These are phyloP conservation scores for Phytophthora sansomeana DNA, from an alignment of 352 stramenopile species.

Conservation along the genomic window DNA sequence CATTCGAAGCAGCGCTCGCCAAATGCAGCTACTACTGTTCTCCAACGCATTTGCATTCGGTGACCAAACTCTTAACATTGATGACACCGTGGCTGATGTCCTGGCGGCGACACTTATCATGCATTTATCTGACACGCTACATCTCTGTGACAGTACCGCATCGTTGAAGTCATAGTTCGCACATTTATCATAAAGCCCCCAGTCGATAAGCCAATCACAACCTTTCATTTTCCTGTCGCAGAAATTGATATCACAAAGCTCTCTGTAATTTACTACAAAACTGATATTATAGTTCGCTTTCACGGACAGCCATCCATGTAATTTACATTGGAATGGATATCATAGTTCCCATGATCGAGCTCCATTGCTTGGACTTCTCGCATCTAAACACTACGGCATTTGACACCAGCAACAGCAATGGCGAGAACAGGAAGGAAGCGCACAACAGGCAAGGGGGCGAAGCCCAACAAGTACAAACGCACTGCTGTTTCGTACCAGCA, in stretches of 20 bases:
- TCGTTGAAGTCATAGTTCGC: constrained; percentile 1
- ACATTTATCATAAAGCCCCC: constrained; percentile 1
- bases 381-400: too few species aligned
- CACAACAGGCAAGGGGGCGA: neutral
- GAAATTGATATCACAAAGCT: neutral
- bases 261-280: neutral
- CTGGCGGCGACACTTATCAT: neutral
- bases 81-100: neutral
- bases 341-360: too few species aligned
- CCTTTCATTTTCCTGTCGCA: neutral
- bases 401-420: too few species aligned
- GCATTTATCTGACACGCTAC: neutral
- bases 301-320: neutral
- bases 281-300: neutral
- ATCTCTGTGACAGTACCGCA: neutral
- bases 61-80: neutral
- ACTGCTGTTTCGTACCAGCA: constrained; percentile 10
- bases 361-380: too few species aligned
- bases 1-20: too few species aligned
- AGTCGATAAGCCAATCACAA: neutral
- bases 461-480: neutral
- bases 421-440: neutral
- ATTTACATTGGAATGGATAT: neutral
- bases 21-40: too few species aligned
- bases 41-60: neutral